A percentile compares a stretch with the other conserved stretches of the same genome.
These are phyloP conservation scores for Sporopachydermia lactativora DNA, from an alignment of 805 yeast genomes.

Conservation along the genomic window DNA sequence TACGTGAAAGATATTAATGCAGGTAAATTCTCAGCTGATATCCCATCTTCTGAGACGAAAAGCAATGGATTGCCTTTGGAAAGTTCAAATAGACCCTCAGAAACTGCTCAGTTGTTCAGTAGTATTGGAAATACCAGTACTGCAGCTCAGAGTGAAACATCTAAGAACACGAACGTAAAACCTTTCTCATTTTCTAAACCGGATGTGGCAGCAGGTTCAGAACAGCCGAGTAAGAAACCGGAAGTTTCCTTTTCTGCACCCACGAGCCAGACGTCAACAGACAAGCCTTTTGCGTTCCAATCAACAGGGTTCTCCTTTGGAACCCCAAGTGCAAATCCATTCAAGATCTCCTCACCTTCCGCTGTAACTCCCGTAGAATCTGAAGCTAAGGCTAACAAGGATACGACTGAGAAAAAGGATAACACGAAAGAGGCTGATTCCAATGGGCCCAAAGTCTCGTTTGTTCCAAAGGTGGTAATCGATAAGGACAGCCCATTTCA, in stretches of 20 bases:
- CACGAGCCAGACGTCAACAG: slow-evolving; percentile 6
- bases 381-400: not conserved
- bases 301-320: not conserved
- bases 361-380: not conserved
- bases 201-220: slow-evolving; percentile 4
- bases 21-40: slow-evolving; percentile 9
- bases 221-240: not conserved
- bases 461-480: not conserved
- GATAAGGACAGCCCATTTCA: not conserved
- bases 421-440: not conserved
- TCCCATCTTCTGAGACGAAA: too few species aligned
- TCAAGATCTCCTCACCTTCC: not conserved
- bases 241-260: slow-evolving; percentile 1
- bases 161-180: slow-evolving; percentile 1
- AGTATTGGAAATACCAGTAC: too few species aligned
- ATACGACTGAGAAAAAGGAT: not conserved
- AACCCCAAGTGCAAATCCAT: not conserved
- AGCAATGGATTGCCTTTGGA: too few species aligned
- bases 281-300: slow-evolving; percentile 12
- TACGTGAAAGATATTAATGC: slow-evolving; percentile 30
- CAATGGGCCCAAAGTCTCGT: not conserved
- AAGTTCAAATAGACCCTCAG: too few species aligned
- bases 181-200: slow-evolving; percentile 3
- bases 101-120: too few species aligned
- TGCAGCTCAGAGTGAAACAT: not conserved